Evolutionary conservation across 345 rosid genomes (phyloP).

Genomic region (Dimocarpus longan): DNA sequence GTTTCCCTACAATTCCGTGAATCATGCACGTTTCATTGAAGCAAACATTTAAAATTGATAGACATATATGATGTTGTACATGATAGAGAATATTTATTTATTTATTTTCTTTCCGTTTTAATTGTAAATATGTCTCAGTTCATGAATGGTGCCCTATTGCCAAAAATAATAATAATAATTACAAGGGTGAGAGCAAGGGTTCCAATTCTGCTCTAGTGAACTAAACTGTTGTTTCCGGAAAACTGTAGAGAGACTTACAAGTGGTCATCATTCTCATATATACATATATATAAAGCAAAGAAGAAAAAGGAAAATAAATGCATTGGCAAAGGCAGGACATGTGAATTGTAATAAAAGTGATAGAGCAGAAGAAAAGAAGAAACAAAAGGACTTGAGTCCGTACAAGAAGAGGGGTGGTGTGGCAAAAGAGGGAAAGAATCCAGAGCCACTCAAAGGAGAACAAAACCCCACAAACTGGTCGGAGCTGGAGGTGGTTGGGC

Average conservation of each 20-base stretch:
- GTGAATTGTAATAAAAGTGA: background rate
- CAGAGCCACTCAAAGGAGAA: conserved; percentile 20
- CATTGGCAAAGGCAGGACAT: background rate
- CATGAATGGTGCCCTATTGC: background rate
- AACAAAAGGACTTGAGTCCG: conserved; percentile 26
- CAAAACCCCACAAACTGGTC: conserved; percentile 40
- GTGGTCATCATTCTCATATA: no score
- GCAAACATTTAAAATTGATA: background rate
- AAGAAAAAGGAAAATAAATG: no score
- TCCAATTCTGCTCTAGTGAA: no score
- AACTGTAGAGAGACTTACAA: background rate
- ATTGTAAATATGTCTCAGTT: background rate
- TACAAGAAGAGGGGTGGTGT: conserved; percentile 19
- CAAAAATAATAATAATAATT: no score
- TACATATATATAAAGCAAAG: no score
- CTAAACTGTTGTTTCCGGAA: background rate
- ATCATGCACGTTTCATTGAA: background rate
- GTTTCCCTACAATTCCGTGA: background rate
- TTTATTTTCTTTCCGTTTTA: no score
- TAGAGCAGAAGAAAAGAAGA: background rate
- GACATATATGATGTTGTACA: background rate
- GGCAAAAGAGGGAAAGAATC: conserved; percentile 29
- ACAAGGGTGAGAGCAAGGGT: no score
- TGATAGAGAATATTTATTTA: no score
- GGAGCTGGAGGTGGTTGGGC: conserved; percentile 49